Conservation (phyloP, 2,329 filamentous ascomycete species). For the Graphilbum fragrans region DNA sequence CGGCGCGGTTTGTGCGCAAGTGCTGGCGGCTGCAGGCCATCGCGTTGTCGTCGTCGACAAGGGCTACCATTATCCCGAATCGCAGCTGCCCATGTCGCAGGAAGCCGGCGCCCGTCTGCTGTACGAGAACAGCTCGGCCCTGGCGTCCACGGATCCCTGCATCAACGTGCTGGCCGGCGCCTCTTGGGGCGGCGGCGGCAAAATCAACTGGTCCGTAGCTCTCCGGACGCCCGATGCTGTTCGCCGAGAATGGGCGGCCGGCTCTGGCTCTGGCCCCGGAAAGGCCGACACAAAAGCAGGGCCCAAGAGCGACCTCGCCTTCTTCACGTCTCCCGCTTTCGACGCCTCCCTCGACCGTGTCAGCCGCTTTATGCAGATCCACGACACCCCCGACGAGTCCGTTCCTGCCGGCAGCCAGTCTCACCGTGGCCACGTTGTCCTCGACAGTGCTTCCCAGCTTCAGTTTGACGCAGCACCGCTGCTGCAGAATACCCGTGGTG, state of each 20-base stretch:
- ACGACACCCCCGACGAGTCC: slow-evolving; percentile 40
- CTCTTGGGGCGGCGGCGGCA: slow-evolving; percentile 76
- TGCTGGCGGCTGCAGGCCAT: slow-evolving; percentile 63
- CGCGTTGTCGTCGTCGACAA: slow-evolving; percentile 62
- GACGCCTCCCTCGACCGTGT: slow-evolving; percentile 72
- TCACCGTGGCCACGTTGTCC: slow-evolving; percentile 54
- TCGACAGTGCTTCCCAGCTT: slow-evolving; percentile 63
- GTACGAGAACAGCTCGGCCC: slow-evolving; percentile 54
- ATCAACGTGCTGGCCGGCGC: slow-evolving; percentile 54
- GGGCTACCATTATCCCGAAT: slow-evolving; percentile 60
- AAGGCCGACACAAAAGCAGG: slow-evolving; percentile 27
- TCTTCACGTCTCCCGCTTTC: slow-evolving; percentile 63
- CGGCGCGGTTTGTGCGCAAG: slow-evolving; percentile 69
- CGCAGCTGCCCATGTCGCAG: slow-evolving; percentile 63
- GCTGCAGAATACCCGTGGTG: slow-evolving; percentile 63
- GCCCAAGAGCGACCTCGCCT: slow-evolving; percentile 35
- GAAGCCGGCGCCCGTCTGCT: slow-evolving; percentile 47
- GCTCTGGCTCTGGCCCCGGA: slow-evolving; percentile 39
- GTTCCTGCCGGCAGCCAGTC: slow-evolving; percentile 45
- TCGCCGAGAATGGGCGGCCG: slow-evolving; percentile 66
- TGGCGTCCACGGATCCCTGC: slow-evolving; percentile 42
- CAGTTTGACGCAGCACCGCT: slow-evolving; percentile 59
- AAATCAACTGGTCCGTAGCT: slow-evolving; percentile 69
- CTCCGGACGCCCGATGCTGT: slow-evolving; percentile 62
- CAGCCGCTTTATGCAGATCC: slow-evolving; percentile 66